These are phyloP conservation scores for Cutaneotrichosporon cutaneum DNA, from an alignment of 1,284 basidiomycete genomes.

Conservation along the genomic window DNA sequence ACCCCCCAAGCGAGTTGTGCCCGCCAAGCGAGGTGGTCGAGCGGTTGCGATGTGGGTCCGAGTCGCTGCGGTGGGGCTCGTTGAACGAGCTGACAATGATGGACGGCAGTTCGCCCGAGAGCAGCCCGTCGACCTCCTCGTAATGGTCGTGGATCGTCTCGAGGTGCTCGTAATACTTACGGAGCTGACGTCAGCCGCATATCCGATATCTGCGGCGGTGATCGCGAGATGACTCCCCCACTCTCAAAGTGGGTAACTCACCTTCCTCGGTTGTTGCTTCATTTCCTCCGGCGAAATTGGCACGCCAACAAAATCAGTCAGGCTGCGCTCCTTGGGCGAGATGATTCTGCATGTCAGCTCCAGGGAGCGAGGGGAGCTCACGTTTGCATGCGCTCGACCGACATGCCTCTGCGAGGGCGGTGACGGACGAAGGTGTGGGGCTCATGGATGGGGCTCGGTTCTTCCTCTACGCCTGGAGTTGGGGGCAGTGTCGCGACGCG, in stretches of 20 bases:
- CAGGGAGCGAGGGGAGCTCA: neutral
- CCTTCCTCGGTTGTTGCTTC: slow-evolving; percentile 42
- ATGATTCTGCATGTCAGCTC: slow-evolving; percentile 33
- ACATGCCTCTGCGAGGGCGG: slow-evolving; percentile 18
- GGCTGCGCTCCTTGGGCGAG: slow-evolving; percentile 32
- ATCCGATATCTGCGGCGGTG: too few species aligned
- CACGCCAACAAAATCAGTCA: slow-evolving; percentile 37
- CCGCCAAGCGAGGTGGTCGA: neutral
- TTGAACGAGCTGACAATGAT: slow-evolving; percentile 46
- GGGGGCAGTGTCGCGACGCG: slow-evolving; percentile 3
- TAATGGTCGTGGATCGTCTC: slow-evolving; percentile 43
- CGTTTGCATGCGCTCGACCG: slow-evolving; percentile 18
- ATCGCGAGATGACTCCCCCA: neutral
- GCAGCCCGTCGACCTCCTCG: slow-evolving; percentile 48
- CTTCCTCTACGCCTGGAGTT: neutral
- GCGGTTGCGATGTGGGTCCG: neutral
- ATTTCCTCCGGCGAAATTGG: slow-evolving; percentile 41
- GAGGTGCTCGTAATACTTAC: slow-evolving; percentile 47
- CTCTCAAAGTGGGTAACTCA: slow-evolving; percentile 15
- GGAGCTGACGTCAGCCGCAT: slow-evolving; percentile 30
- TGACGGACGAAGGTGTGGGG: slow-evolving; percentile 16
- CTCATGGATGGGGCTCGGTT: neutral
- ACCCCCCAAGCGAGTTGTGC: neutral
- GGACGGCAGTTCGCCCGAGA: slow-evolving; percentile 46
- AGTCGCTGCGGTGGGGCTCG: neutral